These are phyloP conservation scores for Aureobasidium melanogenum DNA, from an alignment of 2,329 filamentous ascomycete genomes.

Conservation along the genomic window DNA sequence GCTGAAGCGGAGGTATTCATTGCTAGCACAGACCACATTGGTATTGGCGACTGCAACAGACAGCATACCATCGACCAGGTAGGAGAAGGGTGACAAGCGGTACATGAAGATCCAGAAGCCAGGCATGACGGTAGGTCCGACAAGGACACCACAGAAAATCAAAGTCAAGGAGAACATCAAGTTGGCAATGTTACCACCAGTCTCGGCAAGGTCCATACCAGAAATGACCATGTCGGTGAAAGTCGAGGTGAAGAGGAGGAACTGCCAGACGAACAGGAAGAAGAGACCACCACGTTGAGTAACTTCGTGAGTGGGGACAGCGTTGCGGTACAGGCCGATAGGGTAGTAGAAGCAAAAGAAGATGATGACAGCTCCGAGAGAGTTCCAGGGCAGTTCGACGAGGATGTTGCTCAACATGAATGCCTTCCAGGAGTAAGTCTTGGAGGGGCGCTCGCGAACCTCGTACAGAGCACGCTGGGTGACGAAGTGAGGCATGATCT, in stretches of 20 bases:
- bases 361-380: conserved; percentile 65
- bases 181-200: conserved; percentile 66
- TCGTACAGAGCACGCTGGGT: conserved; percentile 75
- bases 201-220: conserved; percentile 65
- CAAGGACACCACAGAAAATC: conserved; percentile 64
- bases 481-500: conserved; percentile 81
- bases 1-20: conserved; percentile 61
- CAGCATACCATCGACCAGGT: conserved; percentile 65
- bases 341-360: conserved; percentile 83
- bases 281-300: conserved; percentile 65
- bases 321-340: conserved; percentile 64
- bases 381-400: conserved; percentile 80
- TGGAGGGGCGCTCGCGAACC: conserved; percentile 73
- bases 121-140: conserved; percentile 52
- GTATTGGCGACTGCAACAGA: conserved; percentile 61
- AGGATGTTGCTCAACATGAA: conserved; percentile 78
- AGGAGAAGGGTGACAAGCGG: conserved; percentile 72
- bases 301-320: conserved; percentile 50
- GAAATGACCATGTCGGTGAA: conserved; percentile 74
- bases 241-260: conserved; percentile 72
- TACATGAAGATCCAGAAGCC: conserved; percentile 81
- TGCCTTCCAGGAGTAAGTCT: conserved; percentile 76
- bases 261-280: conserved; percentile 66
- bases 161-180: conserved; percentile 64
- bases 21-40: conserved; percentile 54